Evolutionary conservation across 2,329 filamentous ascomycete genomes (phyloP), one percentile per base, ranked within the genome.

Genomic region (Epichloe sylvatica): DNA sequence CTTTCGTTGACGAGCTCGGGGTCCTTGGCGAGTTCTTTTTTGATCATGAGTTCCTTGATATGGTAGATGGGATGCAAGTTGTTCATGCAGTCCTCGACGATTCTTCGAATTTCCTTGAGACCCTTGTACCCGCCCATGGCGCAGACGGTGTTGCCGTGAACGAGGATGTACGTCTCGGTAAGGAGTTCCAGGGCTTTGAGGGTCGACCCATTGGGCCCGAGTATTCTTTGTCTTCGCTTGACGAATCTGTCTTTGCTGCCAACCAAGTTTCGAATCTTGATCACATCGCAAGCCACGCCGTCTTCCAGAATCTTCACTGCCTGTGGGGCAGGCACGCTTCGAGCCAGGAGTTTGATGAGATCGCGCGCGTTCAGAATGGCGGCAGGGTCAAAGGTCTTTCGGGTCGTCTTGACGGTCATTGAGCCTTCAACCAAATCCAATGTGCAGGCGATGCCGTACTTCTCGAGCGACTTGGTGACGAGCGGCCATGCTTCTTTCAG

Each of bases 21-120:
- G 60, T 95, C 88, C 69, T 94, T 94, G 51, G 84, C 86, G 19
- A 95, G 75, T 68, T 95, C 90, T n/a, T 85, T 81, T 71, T 92
- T 94, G 65, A 95, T 92, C 88, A 94, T 92, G 56, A 92, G 75
- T 65, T 90, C 84, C 57, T 70, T 74, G 63, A 76, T 74, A 57
- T 77, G 68, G 62, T 98, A 97, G 69, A 98, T 94, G 57, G 94
- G 87, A 69, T 98, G 92, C 50, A 96, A 81, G 64, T 98, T 98
- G 61, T 80, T 79, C 92, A 98, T 97, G 70, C 89, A 95, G 67
- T 97, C 91, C 66, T 94, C 86, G 37, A 97, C 80, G 19, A 96
- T 81, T 47, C 89, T 77, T 44, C 92, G 81, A 33, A 96, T 81
- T 61, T 96, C 91, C 70, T 97, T 97, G 44, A 98, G 69, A 2